These are phyloP conservation scores for Capillidium heterosporum DNA, from an alignment of 371 early-diverging fungal species.

Conservation along the genomic window DNA sequence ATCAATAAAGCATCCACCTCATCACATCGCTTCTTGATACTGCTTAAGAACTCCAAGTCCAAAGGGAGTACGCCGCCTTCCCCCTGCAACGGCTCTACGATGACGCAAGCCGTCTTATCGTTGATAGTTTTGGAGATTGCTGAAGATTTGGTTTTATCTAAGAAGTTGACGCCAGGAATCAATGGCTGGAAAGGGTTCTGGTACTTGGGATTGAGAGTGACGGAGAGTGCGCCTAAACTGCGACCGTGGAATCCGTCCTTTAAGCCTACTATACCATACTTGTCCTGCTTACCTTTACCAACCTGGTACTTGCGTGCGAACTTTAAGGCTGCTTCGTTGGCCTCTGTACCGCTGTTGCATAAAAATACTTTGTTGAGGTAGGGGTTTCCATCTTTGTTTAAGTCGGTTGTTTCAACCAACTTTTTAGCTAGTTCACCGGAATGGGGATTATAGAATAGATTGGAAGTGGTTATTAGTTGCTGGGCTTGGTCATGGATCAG, in stretches of 20 bases:
- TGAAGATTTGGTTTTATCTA: slow-evolving; percentile 47
- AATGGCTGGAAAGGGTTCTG: slow-evolving; percentile 80
- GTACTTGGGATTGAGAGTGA: slow-evolving; percentile 78
- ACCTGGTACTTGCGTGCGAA: slow-evolving; percentile 79
- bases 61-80: slow-evolving; percentile 81
- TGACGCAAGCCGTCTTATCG: slow-evolving; percentile 52
- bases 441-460: slow-evolving; percentile 65
- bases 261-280: slow-evolving; percentile 57
- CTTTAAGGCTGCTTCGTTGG: slow-evolving; percentile 84
- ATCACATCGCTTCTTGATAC: slow-evolving; percentile 56
- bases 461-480: slow-evolving; percentile 57
- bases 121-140: slow-evolving; percentile 16
- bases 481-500: slow-evolving; percentile 59
- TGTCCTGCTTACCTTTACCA: slow-evolving; percentile 11
- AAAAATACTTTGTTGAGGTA: slow-evolving; percentile 53
- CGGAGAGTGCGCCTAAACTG: slow-evolving; percentile 79
- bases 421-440: slow-evolving; percentile 49
- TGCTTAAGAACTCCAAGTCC: slow-evolving; percentile 43
- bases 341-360: slow-evolving; percentile 82
- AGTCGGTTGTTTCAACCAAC: slow-evolving; percentile 32
- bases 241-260: slow-evolving; percentile 87
- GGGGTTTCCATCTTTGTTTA: slow-evolving; percentile 18
- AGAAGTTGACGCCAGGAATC: slow-evolving; percentile 60
- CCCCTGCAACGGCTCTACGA: slow-evolving; percentile 91
- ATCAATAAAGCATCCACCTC: slow-evolving; percentile 71